Base-by-base conservation (phyloP, 108 stramenopile species). In the Aurantiochytrium sp. region DNA sequence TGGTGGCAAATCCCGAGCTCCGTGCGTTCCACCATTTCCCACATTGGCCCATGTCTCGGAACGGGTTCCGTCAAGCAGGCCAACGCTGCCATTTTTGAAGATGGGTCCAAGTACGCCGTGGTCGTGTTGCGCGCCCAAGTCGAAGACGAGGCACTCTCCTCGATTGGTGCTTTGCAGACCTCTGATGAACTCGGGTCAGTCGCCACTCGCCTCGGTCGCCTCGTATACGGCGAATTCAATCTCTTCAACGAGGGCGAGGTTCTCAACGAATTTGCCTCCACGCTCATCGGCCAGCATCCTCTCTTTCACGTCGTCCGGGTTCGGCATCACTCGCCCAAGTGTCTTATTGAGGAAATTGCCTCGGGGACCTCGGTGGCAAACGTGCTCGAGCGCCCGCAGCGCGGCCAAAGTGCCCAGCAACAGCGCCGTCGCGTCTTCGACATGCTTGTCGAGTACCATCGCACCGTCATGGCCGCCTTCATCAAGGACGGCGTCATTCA, bases 1-100 rank as follows among this genome's bases (percentile, higher is more conserved):
- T 83, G 76, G 76, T 83, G 76, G 76, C 76, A 83, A 23, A 53
- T 83, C 49, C 76, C 76, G 16, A 83, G 76, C 51, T 47, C 76
- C 6, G 76, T 83, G 23, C 76, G 76, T 6, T n/a, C 45, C 76
- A 3, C 49, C 45, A 83, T 83, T 53, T 12, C 51, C 45, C 49
- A 83, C 25, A 53, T 83, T 23, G 76, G 76, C 51, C 76, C 76
- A 16, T 83, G 76, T 23, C 76, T 83, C 25, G 76, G 76, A 6
- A 83, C 76, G 6, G 76, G 76, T 16, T 83, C 76, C 51, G 76
- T 83, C n/a, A 83, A 83, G 51, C 76, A 83, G 51, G 76, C 76
- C 19, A 83, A 83, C 51, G 45, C 51, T 23, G 76, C 76, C 19
- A 14, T 47, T 12, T 4, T 83, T 35, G 76, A 83, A 45, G 76